Evolutionary conservation across 2,329 filamentous ascomycete species (phyloP).

Genomic region (Tolypocladium endophyticum): DNA sequence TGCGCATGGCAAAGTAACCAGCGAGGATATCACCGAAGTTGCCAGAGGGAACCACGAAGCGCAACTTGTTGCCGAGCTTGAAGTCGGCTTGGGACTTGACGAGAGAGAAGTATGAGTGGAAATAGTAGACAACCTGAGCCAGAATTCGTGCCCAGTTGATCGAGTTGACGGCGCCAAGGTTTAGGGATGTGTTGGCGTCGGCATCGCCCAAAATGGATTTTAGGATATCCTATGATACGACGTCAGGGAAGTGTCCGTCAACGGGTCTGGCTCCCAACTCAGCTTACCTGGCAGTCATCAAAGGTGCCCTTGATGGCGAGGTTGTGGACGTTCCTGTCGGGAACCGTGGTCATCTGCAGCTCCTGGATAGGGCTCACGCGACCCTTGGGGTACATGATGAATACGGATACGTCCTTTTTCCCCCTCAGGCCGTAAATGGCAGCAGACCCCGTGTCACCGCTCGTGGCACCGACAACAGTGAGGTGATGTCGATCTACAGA

Average conservation of each 20-base stretch:
- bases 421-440: conserved; percentile 91
- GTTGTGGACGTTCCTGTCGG: conserved; percentile 88
- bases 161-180: conserved; percentile 87
- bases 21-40: conserved; percentile 95
- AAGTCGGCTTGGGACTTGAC: conserved; percentile 48
- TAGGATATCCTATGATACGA: conserved; percentile 74
- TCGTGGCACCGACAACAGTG: conserved; percentile 78
- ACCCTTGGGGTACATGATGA: conserved; percentile 88
- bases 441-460: conserved; percentile 82
- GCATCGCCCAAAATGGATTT: conserved; percentile 85
- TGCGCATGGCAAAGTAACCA: conserved; percentile 82
- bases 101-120: conserved; percentile 84
- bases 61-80: conserved; percentile 56
- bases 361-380: conserved; percentile 88
- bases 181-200: conserved; percentile 70
- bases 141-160: conserved; percentile 96
- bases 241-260: conserved; percentile 31
- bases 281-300: conserved; percentile 76
- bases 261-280: conserved; percentile 75
- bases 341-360: conserved; percentile 91
- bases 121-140: conserved; percentile 96
- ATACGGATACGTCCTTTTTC: conserved; percentile 94
- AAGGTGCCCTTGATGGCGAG: conserved; percentile 83
- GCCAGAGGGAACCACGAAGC: conserved; percentile 86
- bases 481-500: conserved; percentile 60